Percentiles rank a stretch among this genome's conserved stretches.
phyloP scores from a whole-genome alignment of 2,329 filamentous ascomycete genomes.

The Kalmusia sp. region DNA sequence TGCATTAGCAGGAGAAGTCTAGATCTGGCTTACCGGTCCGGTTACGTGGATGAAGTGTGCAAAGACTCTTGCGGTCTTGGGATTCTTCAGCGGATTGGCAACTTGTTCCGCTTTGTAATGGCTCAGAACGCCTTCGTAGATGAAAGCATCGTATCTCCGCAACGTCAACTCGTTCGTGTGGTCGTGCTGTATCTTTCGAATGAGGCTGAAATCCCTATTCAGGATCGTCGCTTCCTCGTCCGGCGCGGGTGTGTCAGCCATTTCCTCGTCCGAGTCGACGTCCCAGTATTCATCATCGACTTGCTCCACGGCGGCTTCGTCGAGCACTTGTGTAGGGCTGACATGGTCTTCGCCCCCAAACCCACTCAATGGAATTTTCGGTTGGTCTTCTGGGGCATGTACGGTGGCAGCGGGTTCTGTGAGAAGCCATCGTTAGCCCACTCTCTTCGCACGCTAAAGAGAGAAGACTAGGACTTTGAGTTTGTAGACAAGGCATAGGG shows the following conservation, averaged over 20 bases:
- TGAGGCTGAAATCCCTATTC: constrained; percentile 44
- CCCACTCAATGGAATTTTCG: constrained; percentile 32
- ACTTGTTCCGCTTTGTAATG: constrained; percentile 55
- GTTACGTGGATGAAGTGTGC: constrained; percentile 92
- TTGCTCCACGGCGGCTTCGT: constrained; percentile 50
- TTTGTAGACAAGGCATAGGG: constrained; percentile 1
- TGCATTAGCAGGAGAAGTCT: neutral
- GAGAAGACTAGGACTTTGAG: neutral
- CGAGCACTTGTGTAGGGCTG: constrained; percentile 44
- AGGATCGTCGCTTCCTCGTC: constrained; percentile 31
- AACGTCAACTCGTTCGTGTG: constrained; percentile 44
- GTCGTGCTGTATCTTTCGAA: constrained; percentile 45
- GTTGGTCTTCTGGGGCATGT: constrained; percentile 19
- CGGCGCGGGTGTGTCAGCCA: constrained; percentile 31
- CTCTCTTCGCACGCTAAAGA: constrained; percentile 7
- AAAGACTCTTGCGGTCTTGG: constrained; percentile 82
- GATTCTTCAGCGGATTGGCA: constrained; percentile 75
- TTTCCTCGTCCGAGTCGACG: constrained; percentile 56
- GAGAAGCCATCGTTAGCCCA: constrained; percentile 29
- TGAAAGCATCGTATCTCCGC: constrained; percentile 54
- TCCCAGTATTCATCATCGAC: constrained; percentile 60
- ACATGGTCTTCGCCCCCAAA: constrained; percentile 50
- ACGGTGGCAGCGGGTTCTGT: constrained; percentile 30
- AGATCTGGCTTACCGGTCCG: constrained; percentile 59
- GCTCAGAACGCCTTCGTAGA: constrained; percentile 55